Base-by-base conservation (phyloP, 768 basidiomycete species). In the Cystobasidium tubakii region DNA sequence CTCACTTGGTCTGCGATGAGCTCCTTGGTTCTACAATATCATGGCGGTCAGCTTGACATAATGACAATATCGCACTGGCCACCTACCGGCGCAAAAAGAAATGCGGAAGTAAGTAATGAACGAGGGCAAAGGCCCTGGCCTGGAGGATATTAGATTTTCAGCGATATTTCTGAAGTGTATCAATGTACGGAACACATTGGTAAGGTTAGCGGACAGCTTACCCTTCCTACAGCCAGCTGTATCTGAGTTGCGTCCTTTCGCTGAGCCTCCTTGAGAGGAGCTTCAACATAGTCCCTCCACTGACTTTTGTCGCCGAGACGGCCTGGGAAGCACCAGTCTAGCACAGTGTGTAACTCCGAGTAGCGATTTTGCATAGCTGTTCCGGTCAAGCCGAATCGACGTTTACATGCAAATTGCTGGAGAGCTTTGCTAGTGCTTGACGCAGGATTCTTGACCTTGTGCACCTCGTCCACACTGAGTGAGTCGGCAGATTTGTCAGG, bases 321-420 rank as follows among this genome's bases (percentile, higher is more conserved):
- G 0, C 88, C 90, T 0, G 92, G 92, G 74, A 88, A 89, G n/a
- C 89, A 89, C 90, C 92, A 97, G 79, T 95, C 87, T 36, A 97
- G 82, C 39, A 99, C 87, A 0, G 91, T 90, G 90, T 92, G 94
- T 77, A 97, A 83, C 80, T 98, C 95, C 53, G 86, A 85, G 79
- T 94, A 93, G 0, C 87, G 86, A 77, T 97, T 99, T 79, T 98
- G 95, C 42, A 89, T 85, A 10, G 87, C 85, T n/a, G 85, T 86
- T 6, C 80, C 81, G 55, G 93, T 96, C 55, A 98, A 83, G 0
- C 92, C 95, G 77, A 95, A 92, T 1, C 94, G 88, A 19, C 83
- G 81, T 33, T 75, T 76, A 79, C 90, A 92, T 0, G 80, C 60
- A 77, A 96, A 90, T 64, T 84, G 86, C 77, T 89, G 87, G 73